Percentiles rank a stretch among this genome's conserved stretches.
phyloP scores from a whole-genome alignment of 2,329 filamentous ascomycete species.

The Xylariaceae sp. region DNA sequence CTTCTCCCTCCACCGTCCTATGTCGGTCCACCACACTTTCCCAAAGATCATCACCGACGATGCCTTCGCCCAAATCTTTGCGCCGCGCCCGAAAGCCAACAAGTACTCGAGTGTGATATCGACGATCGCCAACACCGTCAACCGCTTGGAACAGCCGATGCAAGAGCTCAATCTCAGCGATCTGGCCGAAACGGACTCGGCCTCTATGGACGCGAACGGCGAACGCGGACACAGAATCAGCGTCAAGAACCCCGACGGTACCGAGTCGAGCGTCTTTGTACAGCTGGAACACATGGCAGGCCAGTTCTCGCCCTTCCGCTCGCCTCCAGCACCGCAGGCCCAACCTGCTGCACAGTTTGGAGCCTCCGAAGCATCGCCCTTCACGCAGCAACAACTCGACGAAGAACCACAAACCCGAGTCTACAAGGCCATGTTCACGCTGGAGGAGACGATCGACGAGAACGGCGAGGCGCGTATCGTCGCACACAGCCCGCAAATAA shows the following conservation, averaged over 20 bases:
- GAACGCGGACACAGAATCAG: constrained; percentile 48
- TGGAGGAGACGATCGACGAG: constrained; percentile 60
- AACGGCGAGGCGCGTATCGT: constrained; percentile 57
- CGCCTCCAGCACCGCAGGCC: constrained; percentile 74
- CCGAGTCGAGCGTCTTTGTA: constrained; percentile 56
- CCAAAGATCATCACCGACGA: constrained; percentile 68
- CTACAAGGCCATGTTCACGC: constrained; percentile 62
- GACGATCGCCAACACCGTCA: constrained; percentile 58
- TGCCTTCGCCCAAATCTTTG: constrained; percentile 82
- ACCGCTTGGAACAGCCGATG: constrained; percentile 56
- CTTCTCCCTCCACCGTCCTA: constrained; percentile 92
- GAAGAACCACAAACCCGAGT: constrained; percentile 45
- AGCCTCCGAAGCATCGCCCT: constrained; percentile 27
- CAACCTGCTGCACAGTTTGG: constrained; percentile 34
- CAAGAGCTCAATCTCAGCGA: constrained; percentile 45
- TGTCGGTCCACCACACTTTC: constrained; percentile 80
- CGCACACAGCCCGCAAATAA: constrained; percentile 55
- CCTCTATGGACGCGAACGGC: constrained; percentile 33
- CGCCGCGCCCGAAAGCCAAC: constrained; percentile 45
- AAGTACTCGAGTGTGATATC: constrained; percentile 61
- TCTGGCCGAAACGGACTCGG: constrained; percentile 26
- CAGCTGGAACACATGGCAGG: constrained; percentile 66
- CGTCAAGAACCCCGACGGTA: constrained; percentile 52
- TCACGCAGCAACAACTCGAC: constrained; percentile 25
- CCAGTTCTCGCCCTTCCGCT: constrained; percentile 74